Percentiles rank a stretch among this genome's conserved stretches.
Evolutionary conservation across 2,329 filamentous ascomycete genomes (phyloP).

Genomic region (Neonectria hederae): DNA sequence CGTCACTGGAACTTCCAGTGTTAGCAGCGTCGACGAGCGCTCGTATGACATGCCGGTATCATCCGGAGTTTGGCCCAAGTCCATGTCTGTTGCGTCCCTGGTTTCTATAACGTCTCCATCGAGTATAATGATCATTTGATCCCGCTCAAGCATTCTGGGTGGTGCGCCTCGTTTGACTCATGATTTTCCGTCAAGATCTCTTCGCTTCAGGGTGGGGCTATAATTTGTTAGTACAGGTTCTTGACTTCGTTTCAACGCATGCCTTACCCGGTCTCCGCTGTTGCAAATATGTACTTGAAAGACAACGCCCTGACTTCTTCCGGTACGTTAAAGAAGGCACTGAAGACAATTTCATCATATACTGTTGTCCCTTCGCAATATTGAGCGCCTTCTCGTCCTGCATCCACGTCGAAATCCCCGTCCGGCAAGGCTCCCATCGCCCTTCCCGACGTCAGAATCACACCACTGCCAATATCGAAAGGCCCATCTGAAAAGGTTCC

Average conservation of each 20-base stretch:
- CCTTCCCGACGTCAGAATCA: not conserved
- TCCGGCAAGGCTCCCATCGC: not conserved
- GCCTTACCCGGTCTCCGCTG: not conserved
- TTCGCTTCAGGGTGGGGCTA: not conserved
- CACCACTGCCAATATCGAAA: not conserved
- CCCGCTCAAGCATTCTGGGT: not conserved
- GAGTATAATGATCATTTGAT: not conserved
- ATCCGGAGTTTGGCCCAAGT: not conserved
- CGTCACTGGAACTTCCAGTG: not conserved
- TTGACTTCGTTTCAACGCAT: no score
- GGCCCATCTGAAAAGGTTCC: not conserved
- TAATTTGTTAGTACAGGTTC: not conserved
- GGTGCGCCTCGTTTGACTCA: no score
- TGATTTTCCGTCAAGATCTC: not conserved
- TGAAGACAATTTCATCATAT: not conserved
- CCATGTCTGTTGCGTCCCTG: not conserved
- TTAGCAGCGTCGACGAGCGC: not conserved
- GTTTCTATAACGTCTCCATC: not conserved
- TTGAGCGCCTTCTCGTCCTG: not conserved
- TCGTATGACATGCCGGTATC: not conserved
- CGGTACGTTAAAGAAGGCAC: not conserved
- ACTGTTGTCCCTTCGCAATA: not conserved
- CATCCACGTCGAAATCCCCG: not conserved
- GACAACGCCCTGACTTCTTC: not conserved
- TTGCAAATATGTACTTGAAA: not conserved